Evolutionary conservation across 169 alveolate genomes (phyloP).

Genomic region (Sarcocystis neurona): DNA sequence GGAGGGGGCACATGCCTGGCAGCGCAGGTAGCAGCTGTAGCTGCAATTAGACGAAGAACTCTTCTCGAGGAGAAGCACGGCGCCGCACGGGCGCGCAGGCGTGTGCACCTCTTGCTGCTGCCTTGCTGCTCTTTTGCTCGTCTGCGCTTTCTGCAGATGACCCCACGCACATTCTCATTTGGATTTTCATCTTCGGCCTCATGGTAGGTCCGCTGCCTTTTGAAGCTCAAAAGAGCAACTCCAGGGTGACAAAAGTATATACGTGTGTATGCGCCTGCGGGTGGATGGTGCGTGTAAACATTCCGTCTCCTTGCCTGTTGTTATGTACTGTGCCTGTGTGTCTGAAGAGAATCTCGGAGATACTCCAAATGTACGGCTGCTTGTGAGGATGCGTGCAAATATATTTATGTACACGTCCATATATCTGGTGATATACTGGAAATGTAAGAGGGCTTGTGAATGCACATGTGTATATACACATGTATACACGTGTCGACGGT

Average conservation of each 20-base stretch:
- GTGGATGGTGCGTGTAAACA: not conserved
- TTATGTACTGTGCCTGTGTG: not conserved
- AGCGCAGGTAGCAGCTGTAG: too few relatives aligned
- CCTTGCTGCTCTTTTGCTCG: too few relatives aligned
- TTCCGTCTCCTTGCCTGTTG: too few relatives aligned
- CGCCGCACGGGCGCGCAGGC: too few relatives aligned
- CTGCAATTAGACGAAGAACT: too few relatives aligned
- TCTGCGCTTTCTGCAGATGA: constrained; percentile 8
- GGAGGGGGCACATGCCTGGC: too few relatives aligned
- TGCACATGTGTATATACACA: not conserved
- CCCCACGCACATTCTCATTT: constrained; percentile 36
- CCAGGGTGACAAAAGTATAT: not conserved
- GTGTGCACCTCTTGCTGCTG: too few relatives aligned
- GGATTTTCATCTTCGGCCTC: constrained; percentile 53
- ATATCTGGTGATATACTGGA: not conserved
- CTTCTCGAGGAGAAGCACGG: too few relatives aligned
- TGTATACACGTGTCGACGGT: not conserved
- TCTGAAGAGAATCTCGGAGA: too few relatives aligned
- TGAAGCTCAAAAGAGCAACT: not conserved
- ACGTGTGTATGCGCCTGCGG: not conserved
- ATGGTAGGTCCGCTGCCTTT: constrained; percentile 19
- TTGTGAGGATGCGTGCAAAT: too few relatives aligned
- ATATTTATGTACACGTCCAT: not conserved
- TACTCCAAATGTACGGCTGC: too few relatives aligned
- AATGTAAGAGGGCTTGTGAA: not conserved